Evolutionary conservation across 306 rosid species (phyloP).

Genomic region (Acacia melanoxylon): DNA sequence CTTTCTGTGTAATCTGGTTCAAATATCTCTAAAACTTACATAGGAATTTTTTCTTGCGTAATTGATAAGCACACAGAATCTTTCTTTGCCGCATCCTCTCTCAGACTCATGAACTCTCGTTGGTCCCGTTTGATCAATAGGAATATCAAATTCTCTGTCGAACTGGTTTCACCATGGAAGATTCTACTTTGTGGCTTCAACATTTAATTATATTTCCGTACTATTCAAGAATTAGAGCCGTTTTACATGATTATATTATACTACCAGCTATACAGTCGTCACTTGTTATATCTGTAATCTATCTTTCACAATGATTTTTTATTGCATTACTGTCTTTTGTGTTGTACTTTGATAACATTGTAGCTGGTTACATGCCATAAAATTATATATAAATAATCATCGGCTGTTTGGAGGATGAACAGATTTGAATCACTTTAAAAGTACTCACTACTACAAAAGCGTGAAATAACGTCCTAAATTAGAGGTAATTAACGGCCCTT

Average conservation of each 20-base stretch:
- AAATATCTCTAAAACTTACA: neutral
- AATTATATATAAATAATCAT: neutral
- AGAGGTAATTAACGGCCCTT: too few species aligned
- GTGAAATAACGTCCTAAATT: too few species aligned
- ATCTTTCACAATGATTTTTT: neutral
- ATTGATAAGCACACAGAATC: neutral
- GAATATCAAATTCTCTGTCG: neutral
- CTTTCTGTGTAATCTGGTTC: neutral
- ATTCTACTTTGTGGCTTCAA: slow-evolving; percentile 15
- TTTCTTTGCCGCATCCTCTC: neutral
- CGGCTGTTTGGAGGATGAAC: slow-evolving; percentile 9
- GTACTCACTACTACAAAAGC: too few species aligned
- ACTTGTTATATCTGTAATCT: neutral
- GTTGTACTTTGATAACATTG: slow-evolving; percentile 11
- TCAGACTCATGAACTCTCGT: neutral
- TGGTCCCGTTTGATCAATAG: neutral
- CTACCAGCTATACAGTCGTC: neutral
- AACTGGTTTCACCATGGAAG: neutral
- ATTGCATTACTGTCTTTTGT: slow-evolving; percentile 5
- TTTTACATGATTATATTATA: neutral
- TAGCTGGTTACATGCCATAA: neutral
- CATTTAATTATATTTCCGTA: neutral
- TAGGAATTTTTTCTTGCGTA: neutral
- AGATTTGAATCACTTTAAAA: neutral
- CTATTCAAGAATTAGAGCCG: neutral